Evolutionary conservation across 345 rosid species (phyloP).

Genomic region (Corchorus olitorius): DNA sequence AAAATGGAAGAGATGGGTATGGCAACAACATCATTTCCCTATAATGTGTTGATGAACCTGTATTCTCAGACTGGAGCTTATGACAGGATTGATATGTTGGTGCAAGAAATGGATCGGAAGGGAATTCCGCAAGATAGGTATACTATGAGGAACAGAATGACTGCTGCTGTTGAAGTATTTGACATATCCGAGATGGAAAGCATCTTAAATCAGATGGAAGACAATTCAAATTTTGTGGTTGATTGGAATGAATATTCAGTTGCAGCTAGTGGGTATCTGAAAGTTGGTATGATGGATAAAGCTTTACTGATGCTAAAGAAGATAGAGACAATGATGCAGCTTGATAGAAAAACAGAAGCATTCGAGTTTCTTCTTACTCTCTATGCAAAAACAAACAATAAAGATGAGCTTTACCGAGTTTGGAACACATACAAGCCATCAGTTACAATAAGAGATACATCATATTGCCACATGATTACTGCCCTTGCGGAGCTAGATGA

Average conservation of each 20-base stretch:
- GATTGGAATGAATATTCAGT: constrained; percentile 26
- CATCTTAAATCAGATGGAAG: constrained; percentile 19
- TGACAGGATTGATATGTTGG: constrained; percentile 22
- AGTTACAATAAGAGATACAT: not conserved
- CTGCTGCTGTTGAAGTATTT: constrained; percentile 24
- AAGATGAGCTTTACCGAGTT: constrained; percentile 32
- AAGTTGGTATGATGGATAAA: constrained; percentile 25
- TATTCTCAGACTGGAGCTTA: constrained; percentile 19
- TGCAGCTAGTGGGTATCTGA: constrained; percentile 33
- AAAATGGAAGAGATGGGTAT: constrained; percentile 27
- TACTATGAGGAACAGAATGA: constrained; percentile 14
- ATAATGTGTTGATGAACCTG: constrained; percentile 26
- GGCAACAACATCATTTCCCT: constrained; percentile 24
- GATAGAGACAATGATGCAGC: constrained; percentile 24
- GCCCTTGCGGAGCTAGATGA: constrained; percentile 33
- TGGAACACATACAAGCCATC: constrained; percentile 29
- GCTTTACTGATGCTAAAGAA: constrained; percentile 28
- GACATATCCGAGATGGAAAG: constrained; percentile 28
- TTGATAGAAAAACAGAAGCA: not conserved
- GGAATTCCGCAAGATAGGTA: constrained; percentile 29
- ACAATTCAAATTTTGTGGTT: not conserved
- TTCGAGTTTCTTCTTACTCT: constrained; percentile 23
- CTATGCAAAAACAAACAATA: constrained; percentile 23
- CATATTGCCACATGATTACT: constrained; percentile 20
- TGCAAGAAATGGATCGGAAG: constrained; percentile 30